Base-by-base conservation (phyloP, 2,329 filamentous ascomycete genomes). In the Aspergillus sclerotialis region DNA sequence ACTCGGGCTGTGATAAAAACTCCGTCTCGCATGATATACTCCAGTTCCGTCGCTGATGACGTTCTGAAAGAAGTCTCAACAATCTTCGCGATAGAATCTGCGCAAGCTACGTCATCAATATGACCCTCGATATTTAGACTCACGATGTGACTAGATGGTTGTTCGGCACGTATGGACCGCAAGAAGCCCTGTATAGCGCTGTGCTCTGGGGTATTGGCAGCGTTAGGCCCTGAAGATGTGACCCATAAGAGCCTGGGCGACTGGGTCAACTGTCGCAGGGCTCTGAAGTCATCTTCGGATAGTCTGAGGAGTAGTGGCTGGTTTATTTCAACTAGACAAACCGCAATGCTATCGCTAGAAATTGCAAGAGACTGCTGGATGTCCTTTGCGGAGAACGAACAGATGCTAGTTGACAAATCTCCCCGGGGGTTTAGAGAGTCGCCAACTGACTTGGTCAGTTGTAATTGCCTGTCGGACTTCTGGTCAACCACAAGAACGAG, bases 131-230 rank as follows among this genome's bases (percentile, higher is more conserved):
- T 29, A 10, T 27, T 19, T 9, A 42, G 11, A 15, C 16, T 39
- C 11, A 42, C 33, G 17, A 42, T 11, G 9, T 30, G 32, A n/a
- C 16, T 28, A 18, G 29, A 27, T 7, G 27, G 27, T 19, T 41
- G 29, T 23, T 46, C 43, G 4, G 35, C 28, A n/a, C 41, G 36
- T 15, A 46, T 35, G 9, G 32, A 34, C 16, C 40, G 39, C 11
- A 44, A 18, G 15, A 46, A 33, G 3, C 43, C 43, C 7, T 37
- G 31, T 2, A 15, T 28, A 7, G 35, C 23, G 13, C 18, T 25
- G 16, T 39, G 33, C 7, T 36, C n/a, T 10, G 42, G 39, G 11
- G 25, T 25, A 2, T 30, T n/a, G n/a, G 30, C 5, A 16, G 30
- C 29, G 26, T 38, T 14, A 6, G 21, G 7, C 9, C 27, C 24